Conservation (phyloP, 441 rosid genomes). For the Pelargonium fulgidum region DNA sequence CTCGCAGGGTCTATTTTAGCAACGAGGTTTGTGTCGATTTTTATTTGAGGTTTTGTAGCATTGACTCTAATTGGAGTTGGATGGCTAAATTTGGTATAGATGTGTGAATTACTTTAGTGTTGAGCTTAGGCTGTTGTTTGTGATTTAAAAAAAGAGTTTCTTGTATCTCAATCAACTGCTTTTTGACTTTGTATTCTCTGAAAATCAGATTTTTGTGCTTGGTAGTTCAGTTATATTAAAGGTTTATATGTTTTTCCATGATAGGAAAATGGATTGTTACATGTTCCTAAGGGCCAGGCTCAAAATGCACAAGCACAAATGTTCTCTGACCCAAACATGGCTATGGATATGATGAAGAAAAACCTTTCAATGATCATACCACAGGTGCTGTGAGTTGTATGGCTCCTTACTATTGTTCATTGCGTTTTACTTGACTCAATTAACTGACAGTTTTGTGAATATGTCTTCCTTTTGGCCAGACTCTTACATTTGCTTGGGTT, state of each 20-base stretch:
- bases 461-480: conserved; percentile 41
- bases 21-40: conserved; percentile 49
- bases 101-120: neutral
- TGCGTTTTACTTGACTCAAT: neutral
- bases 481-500: conserved; percentile 97
- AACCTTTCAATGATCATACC: conserved; percentile 98
- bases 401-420: neutral
- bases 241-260: conserved; percentile 15
- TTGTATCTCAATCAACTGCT: neutral
- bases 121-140: neutral
- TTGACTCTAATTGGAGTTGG: too few species aligned
- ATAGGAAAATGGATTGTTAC: conserved; percentile 85
- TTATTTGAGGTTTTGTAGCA: neutral
- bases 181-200: too few species aligned
- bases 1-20: conserved; percentile 68
- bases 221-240: neutral
- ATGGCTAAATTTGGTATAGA: neutral
- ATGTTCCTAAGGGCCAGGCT: conserved; percentile 77
- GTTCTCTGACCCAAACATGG: conserved; percentile 99
- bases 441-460: conserved; percentile 18
- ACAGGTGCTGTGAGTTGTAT: conserved; percentile 43
- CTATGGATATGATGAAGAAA: conserved; percentile 99
- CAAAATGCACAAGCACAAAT: conserved; percentile 89
- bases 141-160: neutral
- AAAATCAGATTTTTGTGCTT: neutral